Base-by-base conservation (phyloP, 1,284 basidiomycete species). In the Irpex rosettiformis region DNA sequence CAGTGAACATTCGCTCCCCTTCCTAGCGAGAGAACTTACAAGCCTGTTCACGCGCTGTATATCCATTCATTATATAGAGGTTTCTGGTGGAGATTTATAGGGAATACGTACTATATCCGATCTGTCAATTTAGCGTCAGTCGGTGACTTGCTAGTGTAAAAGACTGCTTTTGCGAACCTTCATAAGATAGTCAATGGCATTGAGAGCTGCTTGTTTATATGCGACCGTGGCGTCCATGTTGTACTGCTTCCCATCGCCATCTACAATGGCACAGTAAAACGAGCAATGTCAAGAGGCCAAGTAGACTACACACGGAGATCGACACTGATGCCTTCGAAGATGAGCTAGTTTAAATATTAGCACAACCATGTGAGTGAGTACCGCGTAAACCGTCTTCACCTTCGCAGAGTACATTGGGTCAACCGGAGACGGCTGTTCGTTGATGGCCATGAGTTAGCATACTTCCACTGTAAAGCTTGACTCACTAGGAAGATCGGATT, bases 141-240 rank as follows among this genome's bases (percentile, higher is more conserved):
- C n/a, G n/a, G n/a, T n/a, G n/a, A n/a, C n/a, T n/a, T n/a, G n/a
- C n/a, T n/a, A n/a, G n/a, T n/a, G n/a, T n/a, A n/a, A n/a, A n/a
- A n/a, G n/a, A n/a, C n/a, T n/a, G n/a, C n/a, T n/a, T 40, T 40
- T 13, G 37, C 37, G 11, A 4, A 84, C 86, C 78, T 92, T 91
- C 76, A 84, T 77, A 43, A 93, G 74, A 69, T 93, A 93, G 2
- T 81, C 79, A 61, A 93, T 92, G 4, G 86, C 81, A 63, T 90
- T 90, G 55, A 89, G 73, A 0, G 89, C 87, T 4, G 91, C 91
- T 68, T 90, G 88, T 68, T 91, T 90, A 70, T 89, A 91, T 2
- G 89, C 88, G 5, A 89, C 86, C 16, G 88, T 85, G 0, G 88
- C 84, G 64, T 89, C 85, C 89, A 91, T 91, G 67, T 85, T 80